Percentiles rank a stretch among this genome's conserved stretches.
Conservation (phyloP, 202 grass and related monocot genomes). For the Saccharum hybrid region DNA sequence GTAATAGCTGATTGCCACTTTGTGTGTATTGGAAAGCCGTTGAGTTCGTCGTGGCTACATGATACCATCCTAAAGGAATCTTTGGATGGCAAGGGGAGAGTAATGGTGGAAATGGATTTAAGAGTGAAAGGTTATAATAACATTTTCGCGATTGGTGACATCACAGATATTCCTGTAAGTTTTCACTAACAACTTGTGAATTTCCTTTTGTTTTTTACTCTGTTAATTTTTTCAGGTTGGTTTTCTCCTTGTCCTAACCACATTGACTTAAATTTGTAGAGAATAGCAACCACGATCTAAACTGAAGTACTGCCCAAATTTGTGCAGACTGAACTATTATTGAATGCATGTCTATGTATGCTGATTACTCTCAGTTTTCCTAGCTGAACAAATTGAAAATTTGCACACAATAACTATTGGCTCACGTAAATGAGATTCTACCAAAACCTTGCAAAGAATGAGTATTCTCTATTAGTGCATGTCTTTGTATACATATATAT, state of each 20-base stretch:
- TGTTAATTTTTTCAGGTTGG: background rate
- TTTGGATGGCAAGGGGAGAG: constrained; percentile 69
- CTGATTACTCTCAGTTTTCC: background rate
- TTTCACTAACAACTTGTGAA: background rate
- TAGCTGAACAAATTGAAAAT: background rate
- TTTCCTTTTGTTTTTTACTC: background rate
- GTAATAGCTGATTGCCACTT: constrained; percentile 76
- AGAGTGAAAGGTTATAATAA: constrained; percentile 69
- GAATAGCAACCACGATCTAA: background rate
- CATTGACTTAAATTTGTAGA: background rate
- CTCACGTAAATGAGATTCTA: background rate
- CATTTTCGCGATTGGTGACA: constrained; percentile 79
- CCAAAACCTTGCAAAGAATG: background rate
- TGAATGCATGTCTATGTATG: background rate
- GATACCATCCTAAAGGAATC: constrained; percentile 67
- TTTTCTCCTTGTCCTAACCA: background rate
- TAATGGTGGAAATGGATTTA: constrained; percentile 78
- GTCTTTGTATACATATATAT: background rate
- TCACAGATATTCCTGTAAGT: constrained; percentile 82
- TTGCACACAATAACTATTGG: background rate
- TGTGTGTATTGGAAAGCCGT: constrained; percentile 72
- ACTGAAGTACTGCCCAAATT: background rate
- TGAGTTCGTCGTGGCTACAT: constrained; percentile 68
- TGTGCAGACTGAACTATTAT: background rate
- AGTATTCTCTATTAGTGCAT: background rate